These are phyloP conservation scores for Termitomyces heimii DNA, from an alignment of 768 basidiomycete genomes.

Conservation along the genomic window DNA sequence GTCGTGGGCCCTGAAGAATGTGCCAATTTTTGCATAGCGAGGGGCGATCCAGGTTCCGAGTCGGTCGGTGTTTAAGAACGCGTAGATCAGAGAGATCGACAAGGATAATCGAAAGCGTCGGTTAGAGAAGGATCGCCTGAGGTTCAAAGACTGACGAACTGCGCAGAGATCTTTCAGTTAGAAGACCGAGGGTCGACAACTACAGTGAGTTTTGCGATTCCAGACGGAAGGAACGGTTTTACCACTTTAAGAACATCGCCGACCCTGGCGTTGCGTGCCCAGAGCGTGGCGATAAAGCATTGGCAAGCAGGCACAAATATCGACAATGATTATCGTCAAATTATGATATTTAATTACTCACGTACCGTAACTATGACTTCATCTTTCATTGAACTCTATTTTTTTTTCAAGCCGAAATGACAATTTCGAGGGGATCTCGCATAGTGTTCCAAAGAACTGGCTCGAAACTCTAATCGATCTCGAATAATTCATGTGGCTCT, in stretches of 20 bases:
- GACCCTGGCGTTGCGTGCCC: constrained; percentile 2
- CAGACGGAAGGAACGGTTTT: constrained; percentile 13
- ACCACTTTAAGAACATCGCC: constrained; percentile 12
- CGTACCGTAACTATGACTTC: background rate
- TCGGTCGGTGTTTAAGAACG: constrained; percentile 1
- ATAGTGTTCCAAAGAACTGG: background rate
- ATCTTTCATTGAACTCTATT: too few relatives aligned
- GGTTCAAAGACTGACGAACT: constrained; percentile 3
- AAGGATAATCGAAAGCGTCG: background rate
- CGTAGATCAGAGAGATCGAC: constrained; percentile 12
- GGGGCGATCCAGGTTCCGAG: background rate
- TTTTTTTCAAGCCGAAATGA: background rate
- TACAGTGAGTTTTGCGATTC: constrained; percentile 5
- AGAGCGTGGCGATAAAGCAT: constrained; percentile 1
- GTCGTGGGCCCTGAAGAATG: constrained; percentile 1
- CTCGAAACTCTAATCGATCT: background rate
- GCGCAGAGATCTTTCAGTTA: constrained; percentile 11
- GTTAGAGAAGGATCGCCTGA: background rate
- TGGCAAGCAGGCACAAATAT: background rate
- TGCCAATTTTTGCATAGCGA: constrained; percentile 6
- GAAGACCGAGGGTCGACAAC: background rate
- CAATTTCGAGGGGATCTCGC: background rate
- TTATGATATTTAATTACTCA: too few relatives aligned
- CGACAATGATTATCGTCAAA: too few relatives aligned
- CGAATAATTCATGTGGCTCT: background rate